These are phyloP conservation scores for Tulasnella calospora DNA, from an alignment of 768 basidiomycete genomes.

Conservation along the genomic window DNA sequence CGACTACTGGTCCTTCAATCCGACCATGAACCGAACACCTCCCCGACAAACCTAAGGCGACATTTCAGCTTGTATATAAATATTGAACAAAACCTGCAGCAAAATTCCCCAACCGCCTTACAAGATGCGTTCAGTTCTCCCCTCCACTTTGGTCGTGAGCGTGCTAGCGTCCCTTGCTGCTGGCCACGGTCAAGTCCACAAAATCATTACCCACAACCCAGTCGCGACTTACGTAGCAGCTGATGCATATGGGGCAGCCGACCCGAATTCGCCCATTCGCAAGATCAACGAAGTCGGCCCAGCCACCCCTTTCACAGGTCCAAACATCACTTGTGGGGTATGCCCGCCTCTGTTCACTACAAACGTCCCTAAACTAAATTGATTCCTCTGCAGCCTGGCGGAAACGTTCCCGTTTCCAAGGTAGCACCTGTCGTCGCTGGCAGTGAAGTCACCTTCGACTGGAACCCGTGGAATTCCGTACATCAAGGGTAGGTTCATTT, in stretches of 20 bases:
- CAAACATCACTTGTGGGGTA: conserved; percentile 26
- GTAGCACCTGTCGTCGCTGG: conserved; percentile 25
- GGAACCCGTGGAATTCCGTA: conserved; percentile 24
- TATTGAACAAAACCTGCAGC: neutral
- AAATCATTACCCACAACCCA: conserved; percentile 22
- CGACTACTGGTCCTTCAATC: neutral
- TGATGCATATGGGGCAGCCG: conserved; percentile 24
- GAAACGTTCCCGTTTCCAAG: conserved; percentile 21
- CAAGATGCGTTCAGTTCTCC: neutral
- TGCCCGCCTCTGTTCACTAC: neutral
- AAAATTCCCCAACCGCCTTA: neutral
- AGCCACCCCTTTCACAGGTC: conserved; percentile 21
- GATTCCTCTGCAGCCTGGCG: conserved; percentile 18
- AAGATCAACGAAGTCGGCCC: conserved; percentile 25
- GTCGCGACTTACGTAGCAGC: conserved; percentile 22
- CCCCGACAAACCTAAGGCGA: neutral
- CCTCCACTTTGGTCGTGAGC: neutral
- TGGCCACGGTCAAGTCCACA: conserved; percentile 26
- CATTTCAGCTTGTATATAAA: neutral
- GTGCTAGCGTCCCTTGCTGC: neutral
- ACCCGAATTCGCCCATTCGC: conserved; percentile 26
- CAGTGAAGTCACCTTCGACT: conserved; percentile 25
- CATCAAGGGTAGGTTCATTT: conserved; percentile 15
- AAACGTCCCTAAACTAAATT: neutral
- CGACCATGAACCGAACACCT: neutral